Conservation (phyloP, 768 basidiomycete species). For the Mrakia frigida region DNA sequence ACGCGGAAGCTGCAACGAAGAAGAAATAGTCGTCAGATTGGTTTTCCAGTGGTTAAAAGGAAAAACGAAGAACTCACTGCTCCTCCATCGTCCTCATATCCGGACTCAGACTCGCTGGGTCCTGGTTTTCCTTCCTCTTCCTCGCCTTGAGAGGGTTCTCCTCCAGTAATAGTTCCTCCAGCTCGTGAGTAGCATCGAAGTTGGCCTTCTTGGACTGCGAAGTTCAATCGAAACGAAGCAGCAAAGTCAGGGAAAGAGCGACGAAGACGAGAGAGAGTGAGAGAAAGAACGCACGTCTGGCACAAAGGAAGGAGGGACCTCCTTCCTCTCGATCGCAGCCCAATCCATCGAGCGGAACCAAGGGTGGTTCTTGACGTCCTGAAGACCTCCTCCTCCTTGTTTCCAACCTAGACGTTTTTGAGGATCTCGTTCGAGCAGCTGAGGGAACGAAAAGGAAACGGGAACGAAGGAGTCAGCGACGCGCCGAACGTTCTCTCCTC, state of each 20-base stretch:
- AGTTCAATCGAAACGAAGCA: not conserved
- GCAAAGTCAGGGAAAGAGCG: not conserved
- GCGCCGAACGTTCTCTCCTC: not conserved
- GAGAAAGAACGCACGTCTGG: constrained; percentile 68
- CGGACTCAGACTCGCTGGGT: constrained; percentile 71
- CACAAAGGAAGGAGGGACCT: constrained; percentile 69
- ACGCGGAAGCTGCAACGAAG: constrained; percentile 63
- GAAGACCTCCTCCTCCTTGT: constrained; percentile 67
- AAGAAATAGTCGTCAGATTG: constrained; percentile 4
- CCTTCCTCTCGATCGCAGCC: constrained; percentile 63
- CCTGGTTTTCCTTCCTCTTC: constrained; percentile 82
- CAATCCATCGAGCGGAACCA: constrained; percentile 84
- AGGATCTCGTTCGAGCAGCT: constrained; percentile 86
- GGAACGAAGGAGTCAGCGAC: constrained; percentile 4
- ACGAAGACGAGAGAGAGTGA: not conserved
- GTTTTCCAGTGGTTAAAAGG: too few species aligned
- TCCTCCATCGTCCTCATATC: constrained; percentile 99
- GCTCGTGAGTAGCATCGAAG: constrained; percentile 96
- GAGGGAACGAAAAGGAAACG: constrained; percentile 9
- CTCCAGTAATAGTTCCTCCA: constrained; percentile 91
- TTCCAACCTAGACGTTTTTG: constrained; percentile 75
- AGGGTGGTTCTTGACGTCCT: constrained; percentile 69
- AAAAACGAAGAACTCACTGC: constrained; percentile 55
- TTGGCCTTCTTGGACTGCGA: constrained; percentile 93
- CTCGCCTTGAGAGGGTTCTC: constrained; percentile 96